phyloP scores from a whole-genome alignment of 768 basidiomycete genomes.

The Tylopilus felleus region DNA sequence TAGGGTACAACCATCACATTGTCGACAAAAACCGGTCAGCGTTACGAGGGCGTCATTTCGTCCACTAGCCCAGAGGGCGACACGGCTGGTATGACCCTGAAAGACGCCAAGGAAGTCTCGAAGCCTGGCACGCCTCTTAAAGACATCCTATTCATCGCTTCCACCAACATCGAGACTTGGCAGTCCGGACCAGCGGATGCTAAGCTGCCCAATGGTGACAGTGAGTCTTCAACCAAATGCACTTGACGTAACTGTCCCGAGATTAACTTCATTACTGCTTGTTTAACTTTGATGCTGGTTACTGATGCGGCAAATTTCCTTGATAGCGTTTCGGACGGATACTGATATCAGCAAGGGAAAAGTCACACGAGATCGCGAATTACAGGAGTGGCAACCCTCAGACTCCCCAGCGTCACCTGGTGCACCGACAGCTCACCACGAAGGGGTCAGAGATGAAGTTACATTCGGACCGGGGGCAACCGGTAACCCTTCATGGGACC shows the following conservation, averaged over 20 bases:
- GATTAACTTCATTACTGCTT: neutral
- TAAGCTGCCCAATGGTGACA: conserved; percentile 65
- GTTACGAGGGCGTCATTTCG: conserved; percentile 69
- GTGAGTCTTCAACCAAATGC: conserved; percentile 41
- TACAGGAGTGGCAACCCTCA: conserved; percentile 71
- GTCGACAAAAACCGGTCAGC: conserved; percentile 62
- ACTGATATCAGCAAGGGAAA: conserved; percentile 67
- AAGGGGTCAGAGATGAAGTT: conserved; percentile 52
- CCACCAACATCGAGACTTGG: conserved; percentile 71
- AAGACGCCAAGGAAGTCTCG: conserved; percentile 72
- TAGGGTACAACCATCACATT: conserved; percentile 83
- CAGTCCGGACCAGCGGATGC: conserved; percentile 71
- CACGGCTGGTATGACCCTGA: conserved; percentile 67
- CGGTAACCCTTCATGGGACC: conserved; percentile 69
- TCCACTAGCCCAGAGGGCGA: conserved; percentile 65
- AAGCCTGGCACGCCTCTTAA: conserved; percentile 65
- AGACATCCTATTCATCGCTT: conserved; percentile 66
- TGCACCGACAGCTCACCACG: conserved; percentile 24
- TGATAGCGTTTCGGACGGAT: conserved; percentile 76
- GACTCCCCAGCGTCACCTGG: conserved; percentile 32
- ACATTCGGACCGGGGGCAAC: conserved; percentile 61
- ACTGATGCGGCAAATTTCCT: conserved; percentile 15
- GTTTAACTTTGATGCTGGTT: neutral
- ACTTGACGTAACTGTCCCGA: neutral
- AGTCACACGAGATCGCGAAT: conserved; percentile 62